Conservation (phyloP, 2,329 filamentous ascomycete species). For the Talaromyces rugulosus region DNA sequence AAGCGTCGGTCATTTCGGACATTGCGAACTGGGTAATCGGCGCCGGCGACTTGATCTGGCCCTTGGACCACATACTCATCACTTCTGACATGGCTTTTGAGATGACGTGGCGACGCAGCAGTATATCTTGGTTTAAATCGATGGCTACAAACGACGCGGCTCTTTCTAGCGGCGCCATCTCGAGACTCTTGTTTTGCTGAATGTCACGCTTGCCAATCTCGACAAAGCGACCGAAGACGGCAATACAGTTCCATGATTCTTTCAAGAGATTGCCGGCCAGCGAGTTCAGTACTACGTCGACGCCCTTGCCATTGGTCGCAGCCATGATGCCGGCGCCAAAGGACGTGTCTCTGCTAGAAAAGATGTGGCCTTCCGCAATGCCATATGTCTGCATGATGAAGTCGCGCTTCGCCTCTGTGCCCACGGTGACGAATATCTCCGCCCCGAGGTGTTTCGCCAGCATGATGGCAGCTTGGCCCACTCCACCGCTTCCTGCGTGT, state of each 20-base stretch:
- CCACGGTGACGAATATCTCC: conserved; percentile 14
- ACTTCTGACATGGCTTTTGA: not conserved
- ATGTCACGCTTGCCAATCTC: conserved; percentile 31
- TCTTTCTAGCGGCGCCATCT: conserved; percentile 43
- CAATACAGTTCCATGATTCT: conserved; percentile 23
- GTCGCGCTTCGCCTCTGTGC: conserved; percentile 11
- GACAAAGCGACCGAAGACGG: conserved; percentile 26
- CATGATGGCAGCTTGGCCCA: conserved; percentile 19
- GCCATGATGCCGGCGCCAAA: conserved; percentile 8
- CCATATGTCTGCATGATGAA: conserved; percentile 12
- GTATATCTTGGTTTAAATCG: conserved; percentile 25
- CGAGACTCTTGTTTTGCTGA: conserved; percentile 34
- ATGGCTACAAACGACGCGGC: conserved; percentile 41
- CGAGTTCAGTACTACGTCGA: conserved; percentile 26
- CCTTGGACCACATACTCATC: not conserved
- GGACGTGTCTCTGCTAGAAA: conserved; percentile 3
- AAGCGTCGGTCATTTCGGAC: conserved; percentile 28
- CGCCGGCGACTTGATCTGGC: not conserved
- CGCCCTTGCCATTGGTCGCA: conserved; percentile 20
- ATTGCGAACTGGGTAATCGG: not conserved
- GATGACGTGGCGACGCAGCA: not conserved
- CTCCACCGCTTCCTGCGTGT: conserved; percentile 17
- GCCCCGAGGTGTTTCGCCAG: conserved; percentile 19
- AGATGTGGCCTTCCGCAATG: conserved; percentile 11
- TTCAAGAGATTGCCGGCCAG: conserved; percentile 23